Conservation (phyloP, 768 basidiomycete genomes). For the Termitomyces sp. region DNA sequence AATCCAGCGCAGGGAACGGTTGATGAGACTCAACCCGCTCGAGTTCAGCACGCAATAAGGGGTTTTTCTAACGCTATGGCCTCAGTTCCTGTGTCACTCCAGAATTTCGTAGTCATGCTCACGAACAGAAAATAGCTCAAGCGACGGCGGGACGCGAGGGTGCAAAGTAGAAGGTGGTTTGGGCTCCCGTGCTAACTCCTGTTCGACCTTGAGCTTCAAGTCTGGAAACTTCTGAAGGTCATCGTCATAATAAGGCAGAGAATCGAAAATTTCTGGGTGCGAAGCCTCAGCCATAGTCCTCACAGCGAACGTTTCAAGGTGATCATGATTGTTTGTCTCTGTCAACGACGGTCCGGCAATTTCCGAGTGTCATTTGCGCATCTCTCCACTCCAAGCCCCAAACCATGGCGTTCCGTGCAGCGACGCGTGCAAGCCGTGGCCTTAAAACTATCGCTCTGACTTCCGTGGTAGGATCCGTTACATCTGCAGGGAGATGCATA, state of each 20-base stretch:
- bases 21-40: conserved; percentile 67
- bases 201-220: conserved; percentile 70
- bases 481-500: conserved; percentile 32
- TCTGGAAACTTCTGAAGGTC: conserved; percentile 75
- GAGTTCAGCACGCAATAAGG: conserved; percentile 68
- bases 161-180: conserved; percentile 58
- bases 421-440: conserved; percentile 36
- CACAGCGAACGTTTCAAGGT: neutral
- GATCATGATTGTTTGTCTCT: neutral
- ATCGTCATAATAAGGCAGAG: conserved; percentile 92
- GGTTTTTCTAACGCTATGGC: conserved; percentile 44
- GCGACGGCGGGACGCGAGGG: conserved; percentile 62
- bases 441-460: conserved; percentile 36
- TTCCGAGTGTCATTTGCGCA: conserved; percentile 11
- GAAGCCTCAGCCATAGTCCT: conserved; percentile 19
- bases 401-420: conserved; percentile 42
- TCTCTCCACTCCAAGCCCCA: neutral
- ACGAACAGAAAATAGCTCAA: conserved; percentile 68
- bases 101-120: conserved; percentile 19
- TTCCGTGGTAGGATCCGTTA: conserved; percentile 18
- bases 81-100: conserved; percentile 3
- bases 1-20: conserved; percentile 64
- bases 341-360: conserved; percentile 13
- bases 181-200: conserved; percentile 69
- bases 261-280: conserved; percentile 58